These are phyloP conservation scores for Ostreobium quekettii DNA, from an alignment of 139 green algal species.

Conservation along the genomic window DNA sequence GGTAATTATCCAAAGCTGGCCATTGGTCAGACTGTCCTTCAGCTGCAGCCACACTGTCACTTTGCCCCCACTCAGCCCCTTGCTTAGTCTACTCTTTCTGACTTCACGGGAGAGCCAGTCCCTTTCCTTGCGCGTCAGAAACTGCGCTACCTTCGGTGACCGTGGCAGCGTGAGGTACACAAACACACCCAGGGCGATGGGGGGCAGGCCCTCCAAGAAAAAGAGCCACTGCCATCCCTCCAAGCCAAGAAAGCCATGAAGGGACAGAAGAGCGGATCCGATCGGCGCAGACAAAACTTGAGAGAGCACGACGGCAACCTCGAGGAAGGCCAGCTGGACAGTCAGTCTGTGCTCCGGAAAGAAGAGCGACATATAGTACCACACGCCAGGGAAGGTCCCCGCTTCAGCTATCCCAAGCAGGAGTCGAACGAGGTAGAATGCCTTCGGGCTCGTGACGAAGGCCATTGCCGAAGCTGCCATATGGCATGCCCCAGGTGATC, in stretches of 20 bases:
- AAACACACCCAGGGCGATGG: constrained; percentile 2
- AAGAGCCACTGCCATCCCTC: constrained; percentile 14
- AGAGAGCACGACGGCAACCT: not conserved
- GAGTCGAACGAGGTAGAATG: constrained; percentile 50
- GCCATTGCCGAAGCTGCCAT: constrained; percentile 41
- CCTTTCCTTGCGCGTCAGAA: not conserved
- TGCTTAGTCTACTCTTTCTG: not conserved
- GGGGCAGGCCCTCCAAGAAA: constrained; percentile 8
- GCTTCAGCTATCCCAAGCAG: constrained; percentile 51
- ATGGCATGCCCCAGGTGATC: constrained; percentile 47
- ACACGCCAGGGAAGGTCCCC: constrained; percentile 48
- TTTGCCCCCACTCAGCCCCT: not conserved
- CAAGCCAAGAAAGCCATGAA: constrained; percentile 12
- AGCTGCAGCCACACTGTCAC: too few relatives aligned
- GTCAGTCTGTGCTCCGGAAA: constrained; percentile 15
- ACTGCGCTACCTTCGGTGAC: not conserved
- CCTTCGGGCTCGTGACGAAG: constrained; percentile 11
- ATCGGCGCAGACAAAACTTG: not conserved
- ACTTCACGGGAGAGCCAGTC: not conserved
- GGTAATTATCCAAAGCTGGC: too few relatives aligned
- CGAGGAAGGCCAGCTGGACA: constrained; percentile 15
- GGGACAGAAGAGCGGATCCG: not conserved
- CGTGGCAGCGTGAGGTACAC: not conserved
- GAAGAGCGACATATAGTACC: constrained; percentile 26
- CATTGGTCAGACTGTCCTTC: too few relatives aligned